Evolutionary conservation across 2,329 filamentous ascomycete species (phyloP).

Genomic region (Colletotrichum sp.): DNA sequence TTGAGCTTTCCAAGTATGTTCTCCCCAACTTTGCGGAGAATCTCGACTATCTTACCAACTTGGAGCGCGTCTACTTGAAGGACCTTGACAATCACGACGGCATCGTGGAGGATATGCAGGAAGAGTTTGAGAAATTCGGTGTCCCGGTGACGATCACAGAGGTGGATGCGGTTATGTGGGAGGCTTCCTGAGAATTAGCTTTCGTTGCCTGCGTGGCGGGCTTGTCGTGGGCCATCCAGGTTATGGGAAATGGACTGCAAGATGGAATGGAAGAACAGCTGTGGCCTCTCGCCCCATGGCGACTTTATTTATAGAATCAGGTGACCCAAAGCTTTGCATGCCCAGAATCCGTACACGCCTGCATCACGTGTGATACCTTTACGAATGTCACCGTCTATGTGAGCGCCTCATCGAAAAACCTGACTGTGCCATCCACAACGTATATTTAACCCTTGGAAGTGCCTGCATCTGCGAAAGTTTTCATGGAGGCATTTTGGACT

Average conservation of each 20-base stretch:
- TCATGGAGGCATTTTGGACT: neutral
- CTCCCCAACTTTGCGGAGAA: neutral
- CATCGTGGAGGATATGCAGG: neutral
- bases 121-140: neutral
- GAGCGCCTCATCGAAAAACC: fast-evolving
- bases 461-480: neutral
- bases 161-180: neutral
- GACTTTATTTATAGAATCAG: neutral
- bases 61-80: neutral
- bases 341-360: neutral
- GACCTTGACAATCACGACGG: neutral
- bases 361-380: neutral
- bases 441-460: neutral
- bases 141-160: neutral
- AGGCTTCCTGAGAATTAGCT: neutral
- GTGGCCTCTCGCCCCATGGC: fast-evolving
- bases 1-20: neutral
- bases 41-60: neutral
- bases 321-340: neutral
- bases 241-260: neutral
- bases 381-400: neutral
- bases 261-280: neutral
- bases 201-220: neutral
- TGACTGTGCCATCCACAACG: neutral
- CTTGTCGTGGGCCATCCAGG: neutral